Evolutionary conservation across 306 rosid species (phyloP).

Genomic region (Bauhinia variegata): DNA sequence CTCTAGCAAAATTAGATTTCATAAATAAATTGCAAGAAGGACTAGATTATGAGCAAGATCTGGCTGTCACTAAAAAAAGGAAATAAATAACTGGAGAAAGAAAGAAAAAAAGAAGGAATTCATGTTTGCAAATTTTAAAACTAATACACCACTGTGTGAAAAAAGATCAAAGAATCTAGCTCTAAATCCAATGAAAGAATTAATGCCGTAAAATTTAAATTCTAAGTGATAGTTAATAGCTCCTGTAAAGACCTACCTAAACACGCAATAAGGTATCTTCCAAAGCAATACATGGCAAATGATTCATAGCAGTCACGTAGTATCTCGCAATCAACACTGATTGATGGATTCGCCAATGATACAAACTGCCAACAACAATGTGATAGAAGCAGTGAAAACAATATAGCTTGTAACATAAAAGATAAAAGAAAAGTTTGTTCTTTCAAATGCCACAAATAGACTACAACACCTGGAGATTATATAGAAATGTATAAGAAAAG

Average conservation of each 20-base stretch:
- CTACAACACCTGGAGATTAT: background rate
- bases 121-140: too few relatives aligned
- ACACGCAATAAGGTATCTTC: conserved; percentile 97
- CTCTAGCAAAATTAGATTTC: too few relatives aligned
- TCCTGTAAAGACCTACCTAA: conserved; percentile 55
- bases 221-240: conserved; percentile 5
- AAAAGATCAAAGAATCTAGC: too few relatives aligned
- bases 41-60: too few relatives aligned
- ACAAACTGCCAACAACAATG: conserved; percentile 59
- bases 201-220: background rate
- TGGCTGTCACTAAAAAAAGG: too few relatives aligned
- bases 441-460: background rate
- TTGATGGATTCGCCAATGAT: conserved; percentile 78
- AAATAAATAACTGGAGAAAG: too few relatives aligned
- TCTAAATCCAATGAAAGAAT: too few relatives aligned
- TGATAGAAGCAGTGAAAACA: conserved; percentile 29
- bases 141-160: too few relatives aligned
- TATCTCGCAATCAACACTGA: conserved; percentile 82
- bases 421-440: background rate
- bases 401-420: background rate
- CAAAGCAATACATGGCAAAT: conserved; percentile 99
- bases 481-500: background rate
- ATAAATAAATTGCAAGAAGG: too few relatives aligned
- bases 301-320: conserved; percentile 96
- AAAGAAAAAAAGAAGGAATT: too few relatives aligned